Percentiles rank a stretch among this genome's conserved stretches.
phyloP scores from a whole-genome alignment of 495 filamentous ascomycete species.

The Clohesyomyces aquaticus region DNA sequence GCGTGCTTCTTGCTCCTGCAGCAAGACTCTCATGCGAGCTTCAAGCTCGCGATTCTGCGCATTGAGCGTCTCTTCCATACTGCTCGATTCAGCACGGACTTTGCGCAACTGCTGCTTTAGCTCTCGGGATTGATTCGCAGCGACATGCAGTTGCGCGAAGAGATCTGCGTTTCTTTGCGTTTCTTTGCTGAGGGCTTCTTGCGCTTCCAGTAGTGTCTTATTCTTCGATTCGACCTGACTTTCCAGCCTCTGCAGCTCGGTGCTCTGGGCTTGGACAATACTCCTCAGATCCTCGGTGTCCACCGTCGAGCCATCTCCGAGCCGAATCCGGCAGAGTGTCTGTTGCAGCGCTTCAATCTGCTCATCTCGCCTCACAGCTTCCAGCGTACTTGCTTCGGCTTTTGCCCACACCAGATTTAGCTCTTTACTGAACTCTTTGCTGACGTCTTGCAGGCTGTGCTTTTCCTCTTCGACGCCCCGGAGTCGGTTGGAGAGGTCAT shows the following conservation, averaged over 20 bases:
- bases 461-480: not conserved
- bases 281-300: not conserved
- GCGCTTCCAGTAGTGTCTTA: conserved; percentile 25
- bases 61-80: too few relatives aligned
- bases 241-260: conserved; percentile 5
- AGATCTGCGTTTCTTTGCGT: too few relatives aligned
- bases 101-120: too few relatives aligned
- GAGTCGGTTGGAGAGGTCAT: not conserved
- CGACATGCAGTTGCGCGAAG: too few relatives aligned
- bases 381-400: not conserved
- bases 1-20: too few relatives aligned
- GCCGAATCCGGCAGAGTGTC: not conserved
- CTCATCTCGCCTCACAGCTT: too few relatives aligned
- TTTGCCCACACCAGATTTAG: not conserved
- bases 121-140: too few relatives aligned
- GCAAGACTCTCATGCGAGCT: too few relatives aligned
- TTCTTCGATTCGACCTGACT: not conserved
- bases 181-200: too few relatives aligned
- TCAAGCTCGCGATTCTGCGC: too few relatives aligned
- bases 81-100: too few relatives aligned
- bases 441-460: not conserved
- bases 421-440: not conserved
- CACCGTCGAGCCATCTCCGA: not conserved
- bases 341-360: not conserved
- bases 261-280: not conserved